These are phyloP conservation scores for Apiospora rasikravindrae DNA, from an alignment of 2,329 filamentous ascomycete genomes.

Conservation along the genomic window DNA sequence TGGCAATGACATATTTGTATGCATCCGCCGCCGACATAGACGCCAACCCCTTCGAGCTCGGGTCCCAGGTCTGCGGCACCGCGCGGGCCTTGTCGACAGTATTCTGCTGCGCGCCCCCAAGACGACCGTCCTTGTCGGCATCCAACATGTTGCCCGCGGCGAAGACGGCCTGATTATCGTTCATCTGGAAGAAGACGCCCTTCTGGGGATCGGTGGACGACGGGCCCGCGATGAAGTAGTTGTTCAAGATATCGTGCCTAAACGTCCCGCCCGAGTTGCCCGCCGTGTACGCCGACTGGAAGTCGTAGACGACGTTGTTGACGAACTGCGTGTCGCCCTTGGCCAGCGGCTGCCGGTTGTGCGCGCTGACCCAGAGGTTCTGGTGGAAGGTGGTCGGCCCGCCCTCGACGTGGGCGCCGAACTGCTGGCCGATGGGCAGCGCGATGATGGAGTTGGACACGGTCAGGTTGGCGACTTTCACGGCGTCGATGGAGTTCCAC, in stretches of 20 bases:
- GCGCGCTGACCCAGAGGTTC: conserved; percentile 53
- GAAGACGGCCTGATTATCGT: conserved; percentile 48
- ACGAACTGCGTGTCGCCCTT: conserved; percentile 51
- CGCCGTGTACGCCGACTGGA: conserved; percentile 43
- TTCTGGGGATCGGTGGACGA: conserved; percentile 41
- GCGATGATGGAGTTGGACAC: conserved; percentile 52
- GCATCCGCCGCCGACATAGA: conserved; percentile 42
- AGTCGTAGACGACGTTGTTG: conserved; percentile 54
- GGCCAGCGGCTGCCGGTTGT: conserved; percentile 52
- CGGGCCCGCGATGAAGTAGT: conserved; percentile 52
- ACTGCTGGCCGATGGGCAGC: conserved; percentile 49
- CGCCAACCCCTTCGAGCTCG: conserved; percentile 28
- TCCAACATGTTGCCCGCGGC: conserved; percentile 49
- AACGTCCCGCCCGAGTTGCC: conserved; percentile 28
- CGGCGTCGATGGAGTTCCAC: conserved; percentile 47
- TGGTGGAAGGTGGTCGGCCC: conserved; percentile 47
- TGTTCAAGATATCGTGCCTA: conserved; percentile 46
- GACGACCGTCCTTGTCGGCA: conserved; percentile 26
- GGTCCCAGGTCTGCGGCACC: conserved; percentile 28
- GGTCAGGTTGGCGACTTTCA: conserved; percentile 46
- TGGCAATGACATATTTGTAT: conserved; percentile 40
- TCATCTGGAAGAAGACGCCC: conserved; percentile 47
- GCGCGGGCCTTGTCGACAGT: conserved; percentile 12
- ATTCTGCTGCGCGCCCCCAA: conserved; percentile 26
- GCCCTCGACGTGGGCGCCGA: conserved; percentile 49